A percentile compares a stretch with the other conserved stretches of the same genome.
Conservation (phyloP, 2,329 filamentous ascomycete species). For the Orbilia ellipsospora region DNA sequence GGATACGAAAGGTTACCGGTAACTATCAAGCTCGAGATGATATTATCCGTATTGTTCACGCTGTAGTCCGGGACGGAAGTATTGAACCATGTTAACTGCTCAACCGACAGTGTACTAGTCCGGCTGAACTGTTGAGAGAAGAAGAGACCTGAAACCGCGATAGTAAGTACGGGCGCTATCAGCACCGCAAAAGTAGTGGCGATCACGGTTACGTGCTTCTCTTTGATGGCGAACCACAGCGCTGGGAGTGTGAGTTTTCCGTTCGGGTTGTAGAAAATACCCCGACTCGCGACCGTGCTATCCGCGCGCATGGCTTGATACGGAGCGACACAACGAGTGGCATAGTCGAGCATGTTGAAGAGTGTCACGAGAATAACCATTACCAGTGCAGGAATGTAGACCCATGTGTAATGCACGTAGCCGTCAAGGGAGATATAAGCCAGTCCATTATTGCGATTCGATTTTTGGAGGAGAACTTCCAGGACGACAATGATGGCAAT, state of each 20-base stretch:
- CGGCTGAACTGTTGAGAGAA: conserved; percentile 21
- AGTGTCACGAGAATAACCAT: conserved; percentile 50
- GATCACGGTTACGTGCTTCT: conserved; percentile 51
- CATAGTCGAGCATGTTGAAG: conserved; percentile 53
- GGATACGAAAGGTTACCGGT: conserved; percentile 68
- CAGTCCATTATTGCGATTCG: conserved; percentile 32
- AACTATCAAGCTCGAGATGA: conserved; percentile 40
- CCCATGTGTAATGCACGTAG: conserved; percentile 55
- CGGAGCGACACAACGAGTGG: conserved; percentile 40
- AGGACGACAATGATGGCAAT: conserved; percentile 46
- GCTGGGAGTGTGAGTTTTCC: conserved; percentile 50
- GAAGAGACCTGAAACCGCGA: conserved; percentile 52
- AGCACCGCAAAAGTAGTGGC: conserved; percentile 50
- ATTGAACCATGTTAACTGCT: conserved; percentile 46
- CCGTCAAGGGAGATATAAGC: conserved; percentile 40
- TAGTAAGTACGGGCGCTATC: conserved; percentile 49
- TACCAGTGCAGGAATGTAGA: conserved; percentile 42
- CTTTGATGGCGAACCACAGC: conserved; percentile 51
- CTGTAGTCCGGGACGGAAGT: conserved; percentile 24
- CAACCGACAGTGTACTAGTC: conserved; percentile 22
- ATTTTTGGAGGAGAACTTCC: conserved; percentile 47
- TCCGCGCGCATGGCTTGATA: conserved; percentile 51
- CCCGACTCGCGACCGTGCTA: conserved; percentile 45
- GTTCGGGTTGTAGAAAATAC: conserved; percentile 49
- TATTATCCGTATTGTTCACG: conserved; percentile 37